Percentiles rank a stretch among this genome's conserved stretches.
phyloP scores from a whole-genome alignment of 768 basidiomycete genomes.

The Chalciporus pseudorubinellus region DNA sequence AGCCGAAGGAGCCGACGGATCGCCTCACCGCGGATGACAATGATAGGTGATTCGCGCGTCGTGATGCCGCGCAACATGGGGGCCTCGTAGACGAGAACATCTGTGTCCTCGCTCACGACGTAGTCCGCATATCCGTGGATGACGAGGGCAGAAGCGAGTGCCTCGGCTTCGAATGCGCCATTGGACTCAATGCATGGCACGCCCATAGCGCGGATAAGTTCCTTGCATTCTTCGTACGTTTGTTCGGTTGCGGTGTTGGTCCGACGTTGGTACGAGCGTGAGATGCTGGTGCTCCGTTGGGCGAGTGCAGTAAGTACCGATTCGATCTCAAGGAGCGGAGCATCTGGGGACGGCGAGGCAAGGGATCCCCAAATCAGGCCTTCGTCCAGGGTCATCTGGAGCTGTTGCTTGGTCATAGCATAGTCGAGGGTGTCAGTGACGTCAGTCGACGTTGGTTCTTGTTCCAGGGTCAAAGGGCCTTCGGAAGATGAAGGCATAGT shows the following conservation, averaged over 20 bases:
- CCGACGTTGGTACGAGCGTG: constrained; percentile 63
- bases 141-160: constrained; percentile 76
- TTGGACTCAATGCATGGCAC: constrained; percentile 68
- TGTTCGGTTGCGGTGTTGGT: constrained; percentile 56
- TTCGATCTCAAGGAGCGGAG: constrained; percentile 19
- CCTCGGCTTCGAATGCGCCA: constrained; percentile 81
- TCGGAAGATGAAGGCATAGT: constrained; percentile 36
- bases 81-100: constrained; percentile 79
- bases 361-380: constrained; percentile 56
- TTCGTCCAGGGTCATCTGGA: constrained; percentile 59
- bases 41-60: constrained; percentile 54
- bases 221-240: constrained; percentile 70
- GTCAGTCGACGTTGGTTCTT: constrained; percentile 2
- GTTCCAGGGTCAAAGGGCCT: constrained; percentile 13
- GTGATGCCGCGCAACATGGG: constrained; percentile 81
- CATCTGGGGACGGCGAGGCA: constrained; percentile 13
- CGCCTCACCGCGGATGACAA: constrained; percentile 59
- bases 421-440: constrained; percentile 36
- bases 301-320: constrained; percentile 35
- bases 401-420: constrained; percentile 61
- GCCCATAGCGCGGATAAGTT: constrained; percentile 77
- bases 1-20: constrained; percentile 60
- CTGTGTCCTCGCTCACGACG: constrained; percentile 90
- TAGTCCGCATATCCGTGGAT: constrained; percentile 75
- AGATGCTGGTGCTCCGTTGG: constrained; percentile 54